Conservation (phyloP, 164 flowering plant genomes). For the Chimonanthus salicifolius region DNA sequence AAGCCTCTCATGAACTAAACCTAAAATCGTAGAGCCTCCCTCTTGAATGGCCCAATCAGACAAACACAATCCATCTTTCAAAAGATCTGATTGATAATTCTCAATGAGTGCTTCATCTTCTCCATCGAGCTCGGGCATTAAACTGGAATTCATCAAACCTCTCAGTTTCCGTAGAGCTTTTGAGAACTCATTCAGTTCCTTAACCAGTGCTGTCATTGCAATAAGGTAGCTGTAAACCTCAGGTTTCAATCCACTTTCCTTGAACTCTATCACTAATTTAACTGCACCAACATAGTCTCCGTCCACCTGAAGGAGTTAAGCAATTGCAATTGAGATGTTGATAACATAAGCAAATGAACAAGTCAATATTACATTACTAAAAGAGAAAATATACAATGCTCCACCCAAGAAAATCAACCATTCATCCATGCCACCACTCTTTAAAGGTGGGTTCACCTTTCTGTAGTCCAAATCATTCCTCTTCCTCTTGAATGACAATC, state of each 20-base stretch:
- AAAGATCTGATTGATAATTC: conserved; percentile 66
- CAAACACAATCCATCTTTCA: conserved; percentile 49
- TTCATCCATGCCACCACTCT: neutral
- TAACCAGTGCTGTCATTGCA: conserved; percentile 94
- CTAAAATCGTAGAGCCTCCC: conserved; percentile 41
- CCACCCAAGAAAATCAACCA: neutral
- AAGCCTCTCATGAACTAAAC: conserved; percentile 73
- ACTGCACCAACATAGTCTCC: conserved; percentile 62
- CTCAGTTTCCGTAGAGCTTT: conserved; percentile 74
- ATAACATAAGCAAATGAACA: neutral
- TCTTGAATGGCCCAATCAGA: conserved; percentile 69
- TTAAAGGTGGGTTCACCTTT: neutral
- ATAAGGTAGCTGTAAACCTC: conserved; percentile 84
- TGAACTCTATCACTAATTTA: conserved; percentile 57
- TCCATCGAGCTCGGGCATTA: conserved; percentile 55
- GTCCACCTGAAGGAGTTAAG: conserved; percentile 42
- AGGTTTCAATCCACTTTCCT: conserved; percentile 71
- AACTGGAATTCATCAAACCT: conserved; percentile 46
- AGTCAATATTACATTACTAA: neutral
- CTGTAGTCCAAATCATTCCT: neutral
- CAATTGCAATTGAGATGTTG: neutral
- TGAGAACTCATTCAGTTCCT: conserved; percentile 77
- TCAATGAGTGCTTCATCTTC: conserved; percentile 47
- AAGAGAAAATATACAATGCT: neutral
- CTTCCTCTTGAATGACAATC: neutral